Percentiles rank a stretch among this genome's conserved stretches.
Evolutionary conservation across 495 filamentous ascomycete species (phyloP).

Genomic region (Aspergillus saccharolyticus): DNA sequence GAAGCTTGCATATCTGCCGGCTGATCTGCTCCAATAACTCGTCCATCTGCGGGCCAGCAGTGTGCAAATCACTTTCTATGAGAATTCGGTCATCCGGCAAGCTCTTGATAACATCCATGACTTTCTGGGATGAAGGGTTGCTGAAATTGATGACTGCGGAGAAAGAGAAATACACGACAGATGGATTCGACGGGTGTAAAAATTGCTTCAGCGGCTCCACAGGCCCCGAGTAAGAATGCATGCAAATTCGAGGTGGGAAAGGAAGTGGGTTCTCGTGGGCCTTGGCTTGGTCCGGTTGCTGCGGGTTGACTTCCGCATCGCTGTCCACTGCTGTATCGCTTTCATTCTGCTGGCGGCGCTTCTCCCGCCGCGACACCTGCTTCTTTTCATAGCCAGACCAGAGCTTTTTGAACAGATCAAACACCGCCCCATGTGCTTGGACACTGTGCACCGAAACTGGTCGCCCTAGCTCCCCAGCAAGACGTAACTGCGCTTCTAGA

Average conservation of each 20-base stretch:
- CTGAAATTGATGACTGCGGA: constrained; percentile 77
- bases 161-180: constrained; percentile 82
- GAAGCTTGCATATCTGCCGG: constrained; percentile 66
- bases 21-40: constrained; percentile 65
- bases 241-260: constrained; percentile 85
- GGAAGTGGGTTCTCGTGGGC: constrained; percentile 42
- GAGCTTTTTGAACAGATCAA: constrained; percentile 65
- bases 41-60: constrained; percentile 81
- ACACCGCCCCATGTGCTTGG: constrained; percentile 77
- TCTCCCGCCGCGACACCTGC: constrained; percentile 59
- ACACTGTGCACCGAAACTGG: constrained; percentile 89
- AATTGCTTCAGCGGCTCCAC: constrained; percentile 73
- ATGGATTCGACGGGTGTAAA: constrained; percentile 65
- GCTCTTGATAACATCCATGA: constrained; percentile 61
- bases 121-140: constrained; percentile 46
- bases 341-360: constrained; percentile 37
- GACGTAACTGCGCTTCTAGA: constrained; percentile 72
- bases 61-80: constrained; percentile 87
- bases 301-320: constrained; percentile 31
- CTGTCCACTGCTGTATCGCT: constrained; percentile 26
- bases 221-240: constrained; percentile 91
- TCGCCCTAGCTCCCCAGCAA: constrained; percentile 77
- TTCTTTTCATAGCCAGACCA: constrained; percentile 82
- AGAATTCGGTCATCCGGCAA: constrained; percentile 76
- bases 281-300: constrained; percentile 21